A percentile compares a stretch with the other conserved stretches of the same genome.
Evolutionary conservation across 2,329 filamentous ascomycete genomes (phyloP).

Genomic region (Chaetomium globosum): DNA sequence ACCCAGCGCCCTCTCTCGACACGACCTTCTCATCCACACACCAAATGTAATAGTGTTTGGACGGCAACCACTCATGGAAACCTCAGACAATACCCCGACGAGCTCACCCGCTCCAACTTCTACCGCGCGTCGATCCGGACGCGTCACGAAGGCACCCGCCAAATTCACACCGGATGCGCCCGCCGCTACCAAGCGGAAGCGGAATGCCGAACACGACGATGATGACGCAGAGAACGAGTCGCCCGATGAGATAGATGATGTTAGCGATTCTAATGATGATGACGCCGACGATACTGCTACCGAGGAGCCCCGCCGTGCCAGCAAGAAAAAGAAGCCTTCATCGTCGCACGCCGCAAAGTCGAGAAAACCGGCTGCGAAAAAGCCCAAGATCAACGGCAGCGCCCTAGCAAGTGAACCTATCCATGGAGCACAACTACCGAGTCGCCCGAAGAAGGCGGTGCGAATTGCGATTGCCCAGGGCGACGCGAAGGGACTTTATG

Average conservation of each 20-base stretch:
- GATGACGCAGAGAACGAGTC: conserved; percentile 52
- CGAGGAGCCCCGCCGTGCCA: conserved; percentile 47
- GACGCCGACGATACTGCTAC: conserved; percentile 49
- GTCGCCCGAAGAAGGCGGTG: conserved; percentile 59
- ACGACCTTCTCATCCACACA: conserved; percentile 23
- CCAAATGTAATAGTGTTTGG: conserved; percentile 45
- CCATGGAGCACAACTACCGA: conserved; percentile 52
- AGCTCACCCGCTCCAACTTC: conserved; percentile 55
- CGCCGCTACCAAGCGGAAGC: conserved; percentile 60
- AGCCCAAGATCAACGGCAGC: conserved; percentile 64
- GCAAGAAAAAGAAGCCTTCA: conserved; percentile 43
- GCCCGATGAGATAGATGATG: conserved; percentile 50
- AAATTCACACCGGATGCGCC: conserved; percentile 61
- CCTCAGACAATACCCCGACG: conserved; percentile 59
- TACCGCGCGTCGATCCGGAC: conserved; percentile 68
- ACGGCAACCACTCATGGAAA: conserved; percentile 55
- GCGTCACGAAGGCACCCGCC: conserved; percentile 62
- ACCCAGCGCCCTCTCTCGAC: conserved; percentile 17
- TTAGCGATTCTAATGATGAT: conserved; percentile 46
- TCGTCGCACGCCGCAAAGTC: conserved; percentile 50
- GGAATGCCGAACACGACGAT: conserved; percentile 51
- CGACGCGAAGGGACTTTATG: conserved; percentile 59
- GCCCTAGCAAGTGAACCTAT: conserved; percentile 39
- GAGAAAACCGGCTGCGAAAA: conserved; percentile 64
- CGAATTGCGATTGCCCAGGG: conserved; percentile 55